Conservation (phyloP, 108 stramenopile genomes). For the Aurantiochytrium sp. region DNA sequence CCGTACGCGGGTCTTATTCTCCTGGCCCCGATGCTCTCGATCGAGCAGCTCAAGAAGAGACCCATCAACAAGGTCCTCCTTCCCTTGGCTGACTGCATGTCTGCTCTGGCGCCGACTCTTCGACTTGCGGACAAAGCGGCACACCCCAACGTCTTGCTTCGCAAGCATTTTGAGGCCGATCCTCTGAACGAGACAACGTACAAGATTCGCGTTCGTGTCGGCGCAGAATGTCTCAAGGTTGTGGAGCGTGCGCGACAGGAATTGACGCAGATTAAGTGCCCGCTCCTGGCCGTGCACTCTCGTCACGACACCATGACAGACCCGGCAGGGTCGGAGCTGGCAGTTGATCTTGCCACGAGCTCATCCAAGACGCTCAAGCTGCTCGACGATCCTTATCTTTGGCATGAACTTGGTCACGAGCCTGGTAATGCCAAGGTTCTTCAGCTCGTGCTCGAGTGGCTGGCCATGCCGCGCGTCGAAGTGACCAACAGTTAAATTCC, state of each 20-base stretch:
- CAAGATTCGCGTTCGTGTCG: not conserved
- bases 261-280: not conserved
- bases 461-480: not conserved
- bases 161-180: not conserved
- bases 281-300: not conserved
- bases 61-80: not conserved
- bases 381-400: not conserved
- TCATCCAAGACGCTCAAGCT: not conserved
- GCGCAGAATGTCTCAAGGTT: not conserved
- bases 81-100: not conserved
- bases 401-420: not conserved
- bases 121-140: not conserved
- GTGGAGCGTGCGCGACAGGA: not conserved
- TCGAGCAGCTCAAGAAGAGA: not conserved
- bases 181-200: not conserved
- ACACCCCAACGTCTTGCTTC: not conserved
- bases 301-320: not conserved
- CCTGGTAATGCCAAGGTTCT: not conserved
- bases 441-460: not conserved
- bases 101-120: not conserved
- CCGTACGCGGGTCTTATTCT: not conserved
- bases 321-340: not conserved
- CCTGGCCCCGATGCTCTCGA: conserved; percentile 8
- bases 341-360: not conserved
- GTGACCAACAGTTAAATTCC: no score